These are phyloP conservation scores for Ascochyta fabae DNA, from an alignment of 2,329 filamentous ascomycete species.

Conservation along the genomic window DNA sequence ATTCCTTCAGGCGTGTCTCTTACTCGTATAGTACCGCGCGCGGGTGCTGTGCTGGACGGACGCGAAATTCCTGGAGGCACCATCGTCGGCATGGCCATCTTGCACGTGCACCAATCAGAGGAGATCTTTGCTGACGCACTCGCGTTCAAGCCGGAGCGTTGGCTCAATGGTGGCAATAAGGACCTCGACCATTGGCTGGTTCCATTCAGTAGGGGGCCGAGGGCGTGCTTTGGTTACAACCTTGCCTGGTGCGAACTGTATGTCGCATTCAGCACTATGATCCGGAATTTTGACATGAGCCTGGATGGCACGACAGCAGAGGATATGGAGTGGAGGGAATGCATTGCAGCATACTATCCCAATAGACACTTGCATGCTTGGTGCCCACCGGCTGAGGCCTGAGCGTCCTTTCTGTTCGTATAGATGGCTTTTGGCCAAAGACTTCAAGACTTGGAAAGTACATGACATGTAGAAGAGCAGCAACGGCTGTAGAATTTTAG, in stretches of 20 bases:
- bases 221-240: slow-evolving; percentile 5
- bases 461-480: too few species aligned
- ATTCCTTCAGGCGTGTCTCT: slow-evolving; percentile 2
- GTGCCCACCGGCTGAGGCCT: neutral
- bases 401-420: neutral
- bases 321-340: slow-evolving; percentile 4
- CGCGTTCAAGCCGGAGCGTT: neutral
- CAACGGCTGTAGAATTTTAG: too few species aligned
- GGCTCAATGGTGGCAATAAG: neutral
- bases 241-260: slow-evolving; percentile 3
- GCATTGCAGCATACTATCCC: slow-evolving; percentile 3
- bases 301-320: neutral
- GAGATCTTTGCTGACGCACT: neutral
- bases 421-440: neutral
- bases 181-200: slow-evolving; percentile 1
- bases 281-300: neutral
- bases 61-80: neutral
- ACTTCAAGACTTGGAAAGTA: too few species aligned
- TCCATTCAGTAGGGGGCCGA: slow-evolving; percentile 1
- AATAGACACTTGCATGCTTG: slow-evolving; percentile 8
- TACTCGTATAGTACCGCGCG: neutral
- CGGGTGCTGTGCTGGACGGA: neutral
- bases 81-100: slow-evolving; percentile 1
- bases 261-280: slow-evolving; percentile 4
- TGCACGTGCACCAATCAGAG: slow-evolving; percentile 1